Conservation (phyloP, 1,284 basidiomycete species). For the Omphalotus olearius region DNA sequence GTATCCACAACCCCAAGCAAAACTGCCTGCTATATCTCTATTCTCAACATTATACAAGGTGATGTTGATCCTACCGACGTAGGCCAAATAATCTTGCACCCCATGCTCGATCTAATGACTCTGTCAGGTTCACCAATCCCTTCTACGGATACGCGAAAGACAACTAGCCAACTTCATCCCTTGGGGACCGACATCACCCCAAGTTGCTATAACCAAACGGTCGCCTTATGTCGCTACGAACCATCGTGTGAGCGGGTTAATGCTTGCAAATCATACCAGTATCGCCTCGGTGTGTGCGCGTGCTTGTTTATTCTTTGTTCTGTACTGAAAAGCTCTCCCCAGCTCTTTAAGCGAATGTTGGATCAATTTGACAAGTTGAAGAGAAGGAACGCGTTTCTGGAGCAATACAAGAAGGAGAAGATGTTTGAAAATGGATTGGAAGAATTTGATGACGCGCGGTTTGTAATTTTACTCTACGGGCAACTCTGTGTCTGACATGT, state of each 20-base stretch:
- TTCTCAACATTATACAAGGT: constrained; percentile 97
- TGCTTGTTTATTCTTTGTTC: not conserved
- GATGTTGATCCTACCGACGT: constrained; percentile 98
- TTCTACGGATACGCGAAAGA: constrained; percentile 93
- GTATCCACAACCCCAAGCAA: constrained; percentile 93
- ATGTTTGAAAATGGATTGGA: constrained; percentile 90
- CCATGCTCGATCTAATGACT: not conserved
- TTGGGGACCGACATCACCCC: constrained; percentile 98
- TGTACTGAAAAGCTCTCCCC: not conserved
- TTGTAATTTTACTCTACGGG: constrained; percentile 16
- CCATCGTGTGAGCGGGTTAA: constrained; percentile 93
- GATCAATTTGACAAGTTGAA: constrained; percentile 91
- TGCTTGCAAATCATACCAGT: constrained; percentile 99
- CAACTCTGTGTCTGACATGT: constrained; percentile 7
- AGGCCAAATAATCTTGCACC: constrained; percentile 5
- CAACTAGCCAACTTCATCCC: constrained; percentile 98
- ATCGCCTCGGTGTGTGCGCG: constrained; percentile 77
- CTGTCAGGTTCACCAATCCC: constrained; percentile 87
- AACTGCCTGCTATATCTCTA: constrained; percentile 94
- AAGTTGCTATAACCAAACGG: constrained; percentile 91
- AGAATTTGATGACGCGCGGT: constrained; percentile 94
- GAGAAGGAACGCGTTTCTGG: constrained; percentile 92
- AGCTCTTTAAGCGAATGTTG: constrained; percentile 95
- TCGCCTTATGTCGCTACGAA: constrained; percentile 87
- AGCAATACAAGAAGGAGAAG: constrained; percentile 96